Base-by-base conservation (phyloP, 1,284 basidiomycete genomes). In the Ceratobasidium sp. region DNA sequence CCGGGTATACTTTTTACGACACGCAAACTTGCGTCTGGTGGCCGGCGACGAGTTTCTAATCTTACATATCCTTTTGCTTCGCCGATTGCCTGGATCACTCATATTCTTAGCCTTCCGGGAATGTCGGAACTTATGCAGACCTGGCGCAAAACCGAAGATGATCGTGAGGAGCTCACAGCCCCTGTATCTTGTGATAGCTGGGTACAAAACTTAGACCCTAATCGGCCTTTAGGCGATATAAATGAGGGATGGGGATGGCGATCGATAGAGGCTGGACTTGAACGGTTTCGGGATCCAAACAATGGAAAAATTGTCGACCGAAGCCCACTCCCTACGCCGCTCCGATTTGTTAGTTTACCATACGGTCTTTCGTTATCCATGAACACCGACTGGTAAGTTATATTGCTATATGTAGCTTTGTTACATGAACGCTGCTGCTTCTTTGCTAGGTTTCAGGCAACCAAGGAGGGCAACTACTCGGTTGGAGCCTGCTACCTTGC, bases 401-500 rank as follows among this genome's bases (percentile, higher is more conserved):
- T 32, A n/a, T 32, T 19, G 9, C 19, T 22, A 25, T 19, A 52
- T 40, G 37, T 9, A 9, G 9, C 37, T 40, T 40, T 40, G 5
- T 40, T 9, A 40, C 5, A 9, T 9, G 37, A 40, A 40, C 37
- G 9, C 6, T 40, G 15, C 11, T 37, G 9, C 6, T 40, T 37
- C 11, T 37, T 59, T 32, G 44, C 11, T 37, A 75, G 73, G 61
- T 75, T 75, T 44, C 49, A 75, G 17, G 62, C 62, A 25, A 65
- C 61, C 8, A 75, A 75, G 19, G 61, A 75, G 17, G 25, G 51
- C 0, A 44, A 44, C 8, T 66, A 75, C 37, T 65, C 51, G 13
- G 51, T 75, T 56, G 59, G 57, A 29, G 76, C 44, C 15, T 34
- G 22, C n/a, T 77, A 77, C 17, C 15, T 77, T 32, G 61, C 37